phyloP scores from a whole-genome alignment of 2,329 filamentous ascomycete species.

The Fusarium lyarnte region DNA sequence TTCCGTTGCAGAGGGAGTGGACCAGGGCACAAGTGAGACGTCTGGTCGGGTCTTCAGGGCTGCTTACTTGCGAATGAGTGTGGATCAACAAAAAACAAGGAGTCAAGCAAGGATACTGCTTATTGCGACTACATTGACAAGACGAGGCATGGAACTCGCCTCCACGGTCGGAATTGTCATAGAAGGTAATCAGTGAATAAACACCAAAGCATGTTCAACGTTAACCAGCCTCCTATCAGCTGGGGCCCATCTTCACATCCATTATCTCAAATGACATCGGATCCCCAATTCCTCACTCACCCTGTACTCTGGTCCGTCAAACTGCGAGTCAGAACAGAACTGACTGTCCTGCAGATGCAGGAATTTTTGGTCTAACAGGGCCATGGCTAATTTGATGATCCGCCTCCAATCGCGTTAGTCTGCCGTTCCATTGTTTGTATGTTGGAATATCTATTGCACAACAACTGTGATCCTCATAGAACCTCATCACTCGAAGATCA shows the following conservation, averaged over 20 bases:
- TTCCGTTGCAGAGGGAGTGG: slow-evolving; percentile 20
- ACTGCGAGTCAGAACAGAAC: slow-evolving; percentile 31
- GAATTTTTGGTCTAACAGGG: slow-evolving; percentile 23
- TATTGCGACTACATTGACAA: slow-evolving; percentile 19
- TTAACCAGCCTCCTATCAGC: slow-evolving; percentile 12
- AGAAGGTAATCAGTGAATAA: neutral
- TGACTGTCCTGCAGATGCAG: slow-evolving; percentile 20
- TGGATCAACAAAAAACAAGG: slow-evolving; percentile 25
- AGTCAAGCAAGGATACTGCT: slow-evolving; percentile 20
- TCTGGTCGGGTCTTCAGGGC: neutral
- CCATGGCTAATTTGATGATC: slow-evolving; percentile 35
- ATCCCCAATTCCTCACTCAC: neutral
- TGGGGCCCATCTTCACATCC: neutral
- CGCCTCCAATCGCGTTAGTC: slow-evolving; percentile 18
- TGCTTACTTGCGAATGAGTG: slow-evolving; percentile 30
- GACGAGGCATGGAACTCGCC: neutral
- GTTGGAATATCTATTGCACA: neutral
- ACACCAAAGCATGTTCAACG: neutral
- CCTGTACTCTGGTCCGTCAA: slow-evolving; percentile 2
- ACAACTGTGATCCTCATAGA: neutral
- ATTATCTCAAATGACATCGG: neutral
- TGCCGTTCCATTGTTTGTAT: neutral
- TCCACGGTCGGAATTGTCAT: neutral
- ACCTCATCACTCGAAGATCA: neutral
- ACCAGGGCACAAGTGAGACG: slow-evolving; percentile 17